A percentile compares a stretch with the other conserved stretches of the same genome.
Evolutionary conservation across 805 yeast genomes (phyloP).

Genomic region (Nakazawaea laoshanensis): DNA sequence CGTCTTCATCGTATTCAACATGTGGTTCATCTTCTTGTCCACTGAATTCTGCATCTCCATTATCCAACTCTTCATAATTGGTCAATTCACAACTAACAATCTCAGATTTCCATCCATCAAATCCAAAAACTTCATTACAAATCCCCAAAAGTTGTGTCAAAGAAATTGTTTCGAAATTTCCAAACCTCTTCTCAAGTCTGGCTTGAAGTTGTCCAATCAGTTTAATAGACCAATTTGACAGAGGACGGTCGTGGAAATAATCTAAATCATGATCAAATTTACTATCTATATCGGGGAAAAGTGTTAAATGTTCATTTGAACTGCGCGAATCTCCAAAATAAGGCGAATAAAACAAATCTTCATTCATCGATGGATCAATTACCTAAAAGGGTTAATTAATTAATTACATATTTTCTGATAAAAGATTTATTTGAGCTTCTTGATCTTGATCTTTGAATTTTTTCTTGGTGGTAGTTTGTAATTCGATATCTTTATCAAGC

Average conservation of each 20-base stretch:
- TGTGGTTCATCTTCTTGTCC: conserved; percentile 13
- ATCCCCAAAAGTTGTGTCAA: conserved; percentile 19
- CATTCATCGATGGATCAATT: not conserved
- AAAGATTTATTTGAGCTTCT: not conserved
- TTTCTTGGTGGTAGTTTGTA: conserved; percentile 1
- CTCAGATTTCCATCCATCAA: conserved; percentile 39
- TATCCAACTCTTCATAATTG: conserved; percentile 10
- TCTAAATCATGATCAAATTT: conserved; percentile 7
- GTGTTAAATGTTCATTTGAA: not conserved
- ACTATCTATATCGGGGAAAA: conserved; percentile 8
- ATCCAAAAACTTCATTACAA: conserved; percentile 44
- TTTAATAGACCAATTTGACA: conserved; percentile 6
- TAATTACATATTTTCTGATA: no score
- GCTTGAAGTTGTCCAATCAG: conserved; percentile 8
- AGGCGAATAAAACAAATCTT: conserved; percentile 5
- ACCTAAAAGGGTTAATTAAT: no score
- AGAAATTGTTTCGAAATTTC: conserved; percentile 11
- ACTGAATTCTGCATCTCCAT: conserved; percentile 13
- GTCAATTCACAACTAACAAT: conserved; percentile 18
- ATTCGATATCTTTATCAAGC: conserved; percentile 7
- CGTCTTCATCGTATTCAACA: conserved; percentile 4
- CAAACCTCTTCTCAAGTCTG: conserved; percentile 2
- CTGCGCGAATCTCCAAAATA: conserved; percentile 1
- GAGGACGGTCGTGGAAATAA: conserved; percentile 5
- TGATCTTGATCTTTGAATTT: not conserved